Percentiles rank a stretch among this genome's conserved stretches.
Evolutionary conservation across 345 rosid genomes (phyloP).

Genomic region (Aurinia saxatilis): DNA sequence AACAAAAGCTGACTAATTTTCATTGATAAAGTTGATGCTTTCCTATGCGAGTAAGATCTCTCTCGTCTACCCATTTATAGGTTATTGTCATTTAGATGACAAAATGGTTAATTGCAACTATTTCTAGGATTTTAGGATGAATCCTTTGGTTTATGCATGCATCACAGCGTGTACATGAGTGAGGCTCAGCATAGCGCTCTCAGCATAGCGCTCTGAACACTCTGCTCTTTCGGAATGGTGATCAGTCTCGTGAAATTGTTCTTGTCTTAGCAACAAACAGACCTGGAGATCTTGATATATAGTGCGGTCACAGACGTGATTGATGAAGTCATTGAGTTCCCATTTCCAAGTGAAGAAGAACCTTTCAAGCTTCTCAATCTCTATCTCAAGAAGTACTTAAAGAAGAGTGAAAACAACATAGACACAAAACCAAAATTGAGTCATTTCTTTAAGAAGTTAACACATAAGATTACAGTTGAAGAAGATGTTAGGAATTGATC

Average conservation of each 20-base stretch:
- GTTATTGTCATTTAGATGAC: no score
- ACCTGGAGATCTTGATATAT: constrained; percentile 94
- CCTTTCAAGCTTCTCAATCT: constrained; percentile 70
- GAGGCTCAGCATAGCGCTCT: no score
- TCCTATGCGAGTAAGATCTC: constrained; percentile 80
- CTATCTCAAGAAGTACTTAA: constrained; percentile 61
- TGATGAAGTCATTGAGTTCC: constrained; percentile 86
- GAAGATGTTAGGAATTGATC: no score
- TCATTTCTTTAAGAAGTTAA: constrained; percentile 42
- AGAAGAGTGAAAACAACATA: constrained; percentile 27
- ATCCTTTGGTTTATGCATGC: no score
- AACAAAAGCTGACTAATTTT: constrained; percentile 75
- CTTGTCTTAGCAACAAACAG: constrained; percentile 90
- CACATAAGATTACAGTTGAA: constrained; percentile 54
- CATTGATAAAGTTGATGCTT: constrained; percentile 96
- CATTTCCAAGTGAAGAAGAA: constrained; percentile 82
- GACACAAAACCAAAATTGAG: constrained; percentile 28
- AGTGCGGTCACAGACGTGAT: constrained; percentile 81
- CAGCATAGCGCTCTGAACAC: constrained; percentile 94
- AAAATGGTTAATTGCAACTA: no score
- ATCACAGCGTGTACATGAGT: no score
- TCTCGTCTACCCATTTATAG: no score
- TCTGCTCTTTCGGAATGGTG: constrained; percentile 84
- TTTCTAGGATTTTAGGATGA: no score
- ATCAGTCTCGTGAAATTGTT: constrained; percentile 85